Conservation (phyloP, 1,284 basidiomycete species). For the Naganishia sp. region DNA sequence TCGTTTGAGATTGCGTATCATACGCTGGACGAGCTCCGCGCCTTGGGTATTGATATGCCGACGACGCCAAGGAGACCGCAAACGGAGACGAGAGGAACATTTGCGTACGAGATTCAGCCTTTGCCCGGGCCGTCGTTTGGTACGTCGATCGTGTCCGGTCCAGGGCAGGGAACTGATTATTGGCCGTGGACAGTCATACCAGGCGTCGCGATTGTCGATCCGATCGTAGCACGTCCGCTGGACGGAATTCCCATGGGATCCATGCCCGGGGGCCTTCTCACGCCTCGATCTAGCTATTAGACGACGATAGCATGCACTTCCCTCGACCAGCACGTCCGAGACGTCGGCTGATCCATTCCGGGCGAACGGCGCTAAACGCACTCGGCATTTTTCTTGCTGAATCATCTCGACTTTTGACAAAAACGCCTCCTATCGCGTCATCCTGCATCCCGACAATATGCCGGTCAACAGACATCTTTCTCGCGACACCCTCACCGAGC, state of each 20-base stretch:
- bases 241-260: background rate
- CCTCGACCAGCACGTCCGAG: background rate
- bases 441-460: background rate
- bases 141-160: too few relatives aligned
- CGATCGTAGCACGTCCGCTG: background rate
- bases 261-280: background rate
- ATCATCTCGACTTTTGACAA: background rate
- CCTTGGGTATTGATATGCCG: slow-evolving; percentile 2
- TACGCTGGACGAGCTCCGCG: background rate
- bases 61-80: too few relatives aligned
- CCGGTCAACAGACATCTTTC: too few relatives aligned
- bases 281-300: slow-evolving; percentile 2
- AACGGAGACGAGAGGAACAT: too few relatives aligned
- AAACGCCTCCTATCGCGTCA: background rate
- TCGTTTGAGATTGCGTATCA: slow-evolving; percentile 12
- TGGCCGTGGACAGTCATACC: too few relatives aligned
- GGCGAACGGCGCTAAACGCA: background rate
- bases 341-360: background rate
- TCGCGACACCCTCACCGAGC: too few relatives aligned
- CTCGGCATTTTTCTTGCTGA: too few relatives aligned
- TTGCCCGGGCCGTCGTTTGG: background rate
- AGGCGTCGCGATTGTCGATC: background rate
- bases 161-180: background rate
- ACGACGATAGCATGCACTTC: background rate
- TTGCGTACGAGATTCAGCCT: too few relatives aligned